These are phyloP conservation scores for Taxillus chinensis DNA, from an alignment of 164 flowering plant genomes.

Conservation along the genomic window DNA sequence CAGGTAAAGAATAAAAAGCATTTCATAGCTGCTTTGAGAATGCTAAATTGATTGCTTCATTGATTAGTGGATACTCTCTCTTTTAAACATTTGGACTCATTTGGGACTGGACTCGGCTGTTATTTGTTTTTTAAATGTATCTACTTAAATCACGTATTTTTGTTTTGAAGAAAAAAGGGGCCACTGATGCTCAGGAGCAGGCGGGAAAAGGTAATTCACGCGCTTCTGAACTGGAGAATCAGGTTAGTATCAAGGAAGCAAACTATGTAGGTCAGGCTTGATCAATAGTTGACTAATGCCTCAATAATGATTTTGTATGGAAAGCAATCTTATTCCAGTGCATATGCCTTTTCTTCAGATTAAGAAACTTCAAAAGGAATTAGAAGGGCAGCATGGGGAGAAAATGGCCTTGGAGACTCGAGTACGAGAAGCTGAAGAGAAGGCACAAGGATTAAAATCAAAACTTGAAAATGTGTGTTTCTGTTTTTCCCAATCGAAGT, in stretches of 20 bases:
- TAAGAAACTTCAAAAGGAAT: slow-evolving; percentile 46
- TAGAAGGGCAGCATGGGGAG: slow-evolving; percentile 36
- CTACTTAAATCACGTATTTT: too few species aligned
- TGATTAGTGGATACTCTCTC: too few species aligned
- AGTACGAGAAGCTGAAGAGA: slow-evolving; percentile 41
- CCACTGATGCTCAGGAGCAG: slow-evolving; percentile 31
- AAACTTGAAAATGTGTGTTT: slow-evolving; percentile 55
- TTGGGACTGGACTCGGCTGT: too few species aligned
- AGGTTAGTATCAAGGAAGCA: slow-evolving; percentile 25
- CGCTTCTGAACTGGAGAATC: slow-evolving; percentile 67
- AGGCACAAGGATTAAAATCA: slow-evolving; percentile 30
- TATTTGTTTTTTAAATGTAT: too few species aligned
- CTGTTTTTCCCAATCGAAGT: background rate
- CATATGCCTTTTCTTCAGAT: slow-evolving; percentile 29
- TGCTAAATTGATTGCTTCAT: too few species aligned
- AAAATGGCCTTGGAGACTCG: slow-evolving; percentile 44
- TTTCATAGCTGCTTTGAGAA: too few species aligned
- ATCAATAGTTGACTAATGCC: too few species aligned
- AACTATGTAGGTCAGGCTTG: too few species aligned
- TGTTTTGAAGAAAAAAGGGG: too few species aligned
- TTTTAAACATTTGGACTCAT: too few species aligned
- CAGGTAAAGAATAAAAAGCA: background rate
- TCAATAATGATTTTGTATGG: too few species aligned
- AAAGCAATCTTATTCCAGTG: too few species aligned
- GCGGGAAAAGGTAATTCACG: slow-evolving; percentile 74